Percentiles rank a stretch among this genome's conserved stretches.
Evolutionary conservation across 2,329 filamentous ascomycete species (phyloP).

Genomic region (Ceratocystis smalleyi): DNA sequence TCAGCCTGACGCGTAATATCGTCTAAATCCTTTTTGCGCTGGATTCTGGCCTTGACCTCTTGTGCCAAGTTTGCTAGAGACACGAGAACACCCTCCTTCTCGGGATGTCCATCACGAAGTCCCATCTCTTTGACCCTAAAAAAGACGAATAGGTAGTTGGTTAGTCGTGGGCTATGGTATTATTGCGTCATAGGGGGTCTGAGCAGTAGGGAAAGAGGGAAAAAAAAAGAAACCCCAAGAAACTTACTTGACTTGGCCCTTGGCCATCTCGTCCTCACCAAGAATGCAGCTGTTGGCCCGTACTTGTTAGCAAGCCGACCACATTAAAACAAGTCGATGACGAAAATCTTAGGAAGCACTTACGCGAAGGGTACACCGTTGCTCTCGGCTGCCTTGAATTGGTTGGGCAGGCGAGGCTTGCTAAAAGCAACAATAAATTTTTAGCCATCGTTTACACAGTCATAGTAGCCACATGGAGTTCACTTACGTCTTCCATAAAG

Average conservation of each 20-base stretch:
- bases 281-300: conserved; percentile 47
- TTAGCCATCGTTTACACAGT: not conserved
- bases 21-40: conserved; percentile 31
- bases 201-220: not conserved
- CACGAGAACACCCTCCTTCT: conserved; percentile 76
- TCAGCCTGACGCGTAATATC: conserved; percentile 29
- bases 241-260: conserved; percentile 54
- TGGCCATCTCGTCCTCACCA: conserved; percentile 74
- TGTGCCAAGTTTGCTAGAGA: conserved; percentile 44
- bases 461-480: not conserved
- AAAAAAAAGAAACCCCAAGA: not conserved
- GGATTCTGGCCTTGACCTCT: conserved; percentile 40
- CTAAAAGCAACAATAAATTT: conserved; percentile 21
- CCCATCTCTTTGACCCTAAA: conserved; percentile 55
- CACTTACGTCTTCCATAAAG: conserved; percentile 52
- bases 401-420: conserved; percentile 73
- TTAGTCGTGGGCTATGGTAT: not conserved
- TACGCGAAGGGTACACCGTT: conserved; percentile 62
- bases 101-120: conserved; percentile 63
- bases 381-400: conserved; percentile 80
- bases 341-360: not conserved
- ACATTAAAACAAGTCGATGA: not conserved
- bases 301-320: conserved; percentile 4
- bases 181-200: not conserved
- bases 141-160: not conserved